phyloP scores from a whole-genome alignment of 345 rosid genomes.

The Ceriops zippeliana region DNA sequence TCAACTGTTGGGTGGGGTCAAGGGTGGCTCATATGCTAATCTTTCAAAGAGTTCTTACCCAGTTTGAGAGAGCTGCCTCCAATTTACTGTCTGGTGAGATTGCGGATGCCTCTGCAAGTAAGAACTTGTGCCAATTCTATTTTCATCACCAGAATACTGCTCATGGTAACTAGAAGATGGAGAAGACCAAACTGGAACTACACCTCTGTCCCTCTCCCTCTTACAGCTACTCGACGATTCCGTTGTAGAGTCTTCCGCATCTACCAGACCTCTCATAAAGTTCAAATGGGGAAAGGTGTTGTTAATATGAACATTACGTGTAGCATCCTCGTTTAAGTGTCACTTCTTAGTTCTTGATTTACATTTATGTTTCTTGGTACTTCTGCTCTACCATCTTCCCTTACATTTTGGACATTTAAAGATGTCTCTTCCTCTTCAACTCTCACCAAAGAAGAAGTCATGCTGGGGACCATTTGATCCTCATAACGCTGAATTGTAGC shows the following conservation, averaged over 20 bases:
- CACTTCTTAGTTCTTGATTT: constrained; percentile 53
- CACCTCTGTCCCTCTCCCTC: constrained; percentile 83
- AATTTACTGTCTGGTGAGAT: constrained; percentile 72
- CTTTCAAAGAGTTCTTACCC: constrained; percentile 28
- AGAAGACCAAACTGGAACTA: constrained; percentile 96
- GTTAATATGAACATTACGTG: constrained; percentile 33
- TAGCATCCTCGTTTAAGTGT: constrained; percentile 31
- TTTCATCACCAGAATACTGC: constrained; percentile 72
- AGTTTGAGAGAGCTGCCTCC: constrained; percentile 88
- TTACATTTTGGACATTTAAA: constrained; percentile 43
- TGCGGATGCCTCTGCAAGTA: constrained; percentile 83
- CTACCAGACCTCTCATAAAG: constrained; percentile 37
- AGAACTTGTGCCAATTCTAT: constrained; percentile 60
- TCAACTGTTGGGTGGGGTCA: too few relatives aligned
- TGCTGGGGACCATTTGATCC: constrained; percentile 99
- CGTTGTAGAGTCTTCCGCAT: constrained; percentile 80
- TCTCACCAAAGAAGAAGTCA: constrained; percentile 70
- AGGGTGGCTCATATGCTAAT: neutral
- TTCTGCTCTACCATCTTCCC: constrained; percentile 72
- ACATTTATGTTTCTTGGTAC: constrained; percentile 62
- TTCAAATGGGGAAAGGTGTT: constrained; percentile 40
- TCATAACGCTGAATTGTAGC: constrained; percentile 49
- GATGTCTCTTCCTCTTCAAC: constrained; percentile 73
- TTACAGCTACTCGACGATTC: constrained; percentile 77
- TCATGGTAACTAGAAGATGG: constrained; percentile 65